Percentiles rank a stretch among this genome's conserved stretches.
Evolutionary conservation across 106 monocot species (phyloP).

Genomic region (Posidonia australis): DNA sequence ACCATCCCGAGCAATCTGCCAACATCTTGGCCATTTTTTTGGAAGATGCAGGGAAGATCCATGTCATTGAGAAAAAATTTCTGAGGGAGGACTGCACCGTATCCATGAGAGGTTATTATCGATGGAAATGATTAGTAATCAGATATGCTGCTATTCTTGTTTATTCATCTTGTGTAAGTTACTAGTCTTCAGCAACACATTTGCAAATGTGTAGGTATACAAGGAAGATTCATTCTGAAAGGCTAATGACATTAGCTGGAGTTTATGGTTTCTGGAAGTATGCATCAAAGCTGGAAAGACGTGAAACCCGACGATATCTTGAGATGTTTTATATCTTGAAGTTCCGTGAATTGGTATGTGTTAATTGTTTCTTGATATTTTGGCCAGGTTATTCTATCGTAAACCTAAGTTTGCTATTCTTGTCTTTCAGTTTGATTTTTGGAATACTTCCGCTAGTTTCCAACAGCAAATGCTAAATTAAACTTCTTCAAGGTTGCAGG

Average conservation of each 20-base stretch:
- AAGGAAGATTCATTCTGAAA: constrained; percentile 13
- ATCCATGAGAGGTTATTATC: constrained; percentile 49
- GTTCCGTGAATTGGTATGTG: neutral
- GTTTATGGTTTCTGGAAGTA: constrained; percentile 20
- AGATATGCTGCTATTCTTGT: no score
- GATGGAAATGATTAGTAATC: no score
- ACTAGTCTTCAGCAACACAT: neutral
- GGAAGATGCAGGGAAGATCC: constrained; percentile 41
- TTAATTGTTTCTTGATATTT: no score
- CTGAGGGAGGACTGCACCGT: constrained; percentile 35
- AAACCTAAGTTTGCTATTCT: constrained; percentile 97
- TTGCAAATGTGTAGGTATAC: constrained; percentile 8
- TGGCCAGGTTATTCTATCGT: constrained; percentile 96
- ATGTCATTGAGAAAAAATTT: constrained; percentile 33
- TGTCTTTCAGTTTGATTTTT: neutral
- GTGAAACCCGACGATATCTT: constrained; percentile 9
- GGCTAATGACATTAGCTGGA: constrained; percentile 1
- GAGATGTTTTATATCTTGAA: constrained; percentile 16
- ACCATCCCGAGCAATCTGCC: constrained; percentile 49
- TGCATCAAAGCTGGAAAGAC: constrained; percentile 7
- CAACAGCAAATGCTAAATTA: neutral
- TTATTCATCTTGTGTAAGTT: no score
- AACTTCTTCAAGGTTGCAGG: constrained; percentile 14
- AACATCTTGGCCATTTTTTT: constrained; percentile 43
- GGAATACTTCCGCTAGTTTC: neutral